Evolutionary conservation across 108 stramenopile species (phyloP).

Genomic region (Discostella stelligeroides): DNA sequence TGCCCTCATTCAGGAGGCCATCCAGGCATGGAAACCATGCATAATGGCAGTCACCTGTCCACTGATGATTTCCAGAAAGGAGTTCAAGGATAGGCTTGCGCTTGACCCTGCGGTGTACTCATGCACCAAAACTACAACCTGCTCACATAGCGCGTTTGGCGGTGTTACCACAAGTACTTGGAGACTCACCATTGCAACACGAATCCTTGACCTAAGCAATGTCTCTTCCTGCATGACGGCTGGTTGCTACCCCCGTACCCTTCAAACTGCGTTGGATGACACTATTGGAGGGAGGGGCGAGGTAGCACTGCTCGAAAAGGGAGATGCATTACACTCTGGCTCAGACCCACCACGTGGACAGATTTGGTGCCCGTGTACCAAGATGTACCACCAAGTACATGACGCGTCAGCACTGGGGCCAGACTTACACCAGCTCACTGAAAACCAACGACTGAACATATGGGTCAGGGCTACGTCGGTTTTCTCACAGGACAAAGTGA

Average conservation of each 20-base stretch:
- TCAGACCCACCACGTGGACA: background rate
- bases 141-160: too few relatives aligned
- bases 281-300: background rate
- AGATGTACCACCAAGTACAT: background rate
- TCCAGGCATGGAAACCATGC: too few relatives aligned
- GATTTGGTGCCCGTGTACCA: background rate
- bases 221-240: too few relatives aligned
- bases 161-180: background rate
- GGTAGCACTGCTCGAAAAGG: too few relatives aligned
- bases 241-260: background rate
- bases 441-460: background rate
- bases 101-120: too few relatives aligned
- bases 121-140: too few relatives aligned
- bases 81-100: too few relatives aligned
- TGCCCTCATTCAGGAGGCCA: too few relatives aligned
- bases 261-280: slow-evolving; percentile 7
- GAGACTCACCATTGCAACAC: background rate
- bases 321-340: too few relatives aligned
- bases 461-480: slow-evolving; percentile 9
- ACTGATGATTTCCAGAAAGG: too few relatives aligned
- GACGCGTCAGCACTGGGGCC: background rate
- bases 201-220: background rate
- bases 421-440: background rate
- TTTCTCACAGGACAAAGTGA: background rate
- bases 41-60: too few relatives aligned